These are phyloP conservation scores for Coemansia sp. DNA, from an alignment of 192 early-diverging fungal species.

Conservation along the genomic window DNA sequence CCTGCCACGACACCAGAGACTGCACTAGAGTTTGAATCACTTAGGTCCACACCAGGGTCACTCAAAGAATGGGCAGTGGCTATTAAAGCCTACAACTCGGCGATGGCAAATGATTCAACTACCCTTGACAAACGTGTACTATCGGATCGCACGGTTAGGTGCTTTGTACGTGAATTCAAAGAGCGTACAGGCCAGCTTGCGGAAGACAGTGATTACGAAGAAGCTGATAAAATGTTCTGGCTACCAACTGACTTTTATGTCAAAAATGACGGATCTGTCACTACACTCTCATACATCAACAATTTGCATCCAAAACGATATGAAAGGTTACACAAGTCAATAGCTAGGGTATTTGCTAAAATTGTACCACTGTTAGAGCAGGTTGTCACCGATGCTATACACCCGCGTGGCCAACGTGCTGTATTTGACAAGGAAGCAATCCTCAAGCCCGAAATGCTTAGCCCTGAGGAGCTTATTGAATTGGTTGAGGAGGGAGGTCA, in stretches of 20 bases:
- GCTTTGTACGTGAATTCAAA: no score
- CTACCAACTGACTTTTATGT: slow-evolving; percentile 5
- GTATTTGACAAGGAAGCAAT: background rate
- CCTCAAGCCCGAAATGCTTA: background rate
- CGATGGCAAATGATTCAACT: background rate
- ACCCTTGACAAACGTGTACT: no score
- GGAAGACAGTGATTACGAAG: background rate
- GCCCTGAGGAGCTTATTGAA: background rate
- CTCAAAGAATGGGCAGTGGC: background rate
- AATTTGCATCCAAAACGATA: slow-evolving; percentile 3
- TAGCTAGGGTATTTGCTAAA: background rate
- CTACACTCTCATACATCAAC: slow-evolving; percentile 7
- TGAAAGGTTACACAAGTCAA: background rate
- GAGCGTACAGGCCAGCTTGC: background rate
- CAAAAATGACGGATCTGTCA: background rate
- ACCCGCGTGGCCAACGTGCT: background rate
- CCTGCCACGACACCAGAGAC: background rate
- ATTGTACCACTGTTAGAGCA: slow-evolving; percentile 52
- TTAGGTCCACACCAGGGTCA: background rate
- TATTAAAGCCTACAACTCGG: background rate
- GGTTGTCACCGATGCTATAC: slow-evolving; percentile 23
- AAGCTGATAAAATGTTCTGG: background rate
- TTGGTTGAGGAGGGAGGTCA: no score
- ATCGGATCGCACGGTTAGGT: no score
- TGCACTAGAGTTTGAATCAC: background rate